Evolutionary conservation across 1,139 yeast genomes (phyloP).

Genomic region (Meyerozyma sp.): DNA sequence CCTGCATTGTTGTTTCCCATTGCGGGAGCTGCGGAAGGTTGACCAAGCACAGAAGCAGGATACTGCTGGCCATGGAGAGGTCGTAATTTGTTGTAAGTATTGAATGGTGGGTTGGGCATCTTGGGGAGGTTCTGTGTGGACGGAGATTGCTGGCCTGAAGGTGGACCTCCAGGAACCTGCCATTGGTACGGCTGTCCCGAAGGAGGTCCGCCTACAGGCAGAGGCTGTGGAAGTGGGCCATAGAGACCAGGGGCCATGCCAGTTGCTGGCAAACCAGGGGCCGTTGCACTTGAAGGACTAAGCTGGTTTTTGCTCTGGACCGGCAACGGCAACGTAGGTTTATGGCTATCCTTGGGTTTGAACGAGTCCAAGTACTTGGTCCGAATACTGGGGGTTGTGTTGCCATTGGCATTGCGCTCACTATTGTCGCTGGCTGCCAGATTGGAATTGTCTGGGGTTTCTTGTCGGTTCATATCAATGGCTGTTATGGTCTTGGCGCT

Average conservation of each 20-base stretch:
- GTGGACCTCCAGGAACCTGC: background rate
- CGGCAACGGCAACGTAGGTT: constrained; percentile 38
- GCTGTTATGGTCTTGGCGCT: constrained; percentile 38
- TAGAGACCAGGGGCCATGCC: constrained; percentile 10
- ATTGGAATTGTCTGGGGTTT: constrained; percentile 3
- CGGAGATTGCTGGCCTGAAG: background rate
- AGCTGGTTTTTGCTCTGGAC: constrained; percentile 37
- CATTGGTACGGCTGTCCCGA: background rate
- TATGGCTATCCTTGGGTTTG: constrained; percentile 32
- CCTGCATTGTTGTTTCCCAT: constrained; percentile 7
- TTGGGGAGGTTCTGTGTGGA: background rate
- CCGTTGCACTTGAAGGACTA: constrained; percentile 40
- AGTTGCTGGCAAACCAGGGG: constrained; percentile 31
- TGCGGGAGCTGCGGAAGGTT: background rate
- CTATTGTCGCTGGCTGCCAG: constrained; percentile 5
- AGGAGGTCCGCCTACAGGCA: background rate
- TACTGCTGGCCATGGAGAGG: constrained; percentile 1
- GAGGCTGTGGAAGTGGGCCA: constrained; percentile 5
- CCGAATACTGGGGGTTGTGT: constrained; percentile 3
- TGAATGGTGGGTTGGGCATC: background rate
- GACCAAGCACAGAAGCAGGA: background rate
- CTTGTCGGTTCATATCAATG: constrained; percentile 17
- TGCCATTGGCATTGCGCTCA: constrained; percentile 4
- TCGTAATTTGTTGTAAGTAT: background rate
- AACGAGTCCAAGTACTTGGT: constrained; percentile 23